Evolutionary conservation across 768 basidiomycete genomes (phyloP).

Genomic region (Gloeophyllum trabeum): DNA sequence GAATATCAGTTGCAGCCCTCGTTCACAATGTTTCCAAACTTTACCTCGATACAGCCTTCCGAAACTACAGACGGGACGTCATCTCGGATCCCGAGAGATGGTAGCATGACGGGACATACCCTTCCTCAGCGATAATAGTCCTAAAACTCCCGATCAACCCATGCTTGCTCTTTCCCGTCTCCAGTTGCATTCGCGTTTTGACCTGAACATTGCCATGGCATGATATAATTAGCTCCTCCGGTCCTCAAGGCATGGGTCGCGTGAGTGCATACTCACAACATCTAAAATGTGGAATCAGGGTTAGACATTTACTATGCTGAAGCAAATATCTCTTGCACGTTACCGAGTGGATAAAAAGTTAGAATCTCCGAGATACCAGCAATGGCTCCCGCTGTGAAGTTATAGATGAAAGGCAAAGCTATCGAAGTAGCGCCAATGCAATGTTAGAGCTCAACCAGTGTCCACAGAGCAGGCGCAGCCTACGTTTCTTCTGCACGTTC

Average conservation of each 20-base stretch:
- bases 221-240: conserved; percentile 4
- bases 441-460: not conserved
- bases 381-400: conserved; percentile 92
- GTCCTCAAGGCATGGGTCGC: conserved; percentile 1
- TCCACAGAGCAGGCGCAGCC: conserved; percentile 8
- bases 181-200: conserved; percentile 98
- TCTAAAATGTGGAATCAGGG: no score
- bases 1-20: no score
- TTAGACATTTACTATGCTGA: no score
- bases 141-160: conserved; percentile 79
- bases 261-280: conserved; percentile 52
- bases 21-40: no score
- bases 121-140: conserved; percentile 82
- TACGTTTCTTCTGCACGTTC: conserved; percentile 5
- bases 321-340: conserved; percentile 1
- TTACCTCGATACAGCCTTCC: conserved; percentile 84
- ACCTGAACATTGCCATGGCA: conserved; percentile 37
- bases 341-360: conserved; percentile 86
- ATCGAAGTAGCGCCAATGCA: not conserved
- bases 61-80: conserved; percentile 29
- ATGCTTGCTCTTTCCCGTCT: conserved; percentile 63
- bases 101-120: conserved; percentile 35
- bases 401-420: conserved; percentile 83
- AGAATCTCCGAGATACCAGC: conserved; percentile 82
- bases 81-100: conserved; percentile 8